Base-by-base conservation (phyloP, 2,329 filamentous ascomycete genomes). In the Trichoderma sp. region DNA sequence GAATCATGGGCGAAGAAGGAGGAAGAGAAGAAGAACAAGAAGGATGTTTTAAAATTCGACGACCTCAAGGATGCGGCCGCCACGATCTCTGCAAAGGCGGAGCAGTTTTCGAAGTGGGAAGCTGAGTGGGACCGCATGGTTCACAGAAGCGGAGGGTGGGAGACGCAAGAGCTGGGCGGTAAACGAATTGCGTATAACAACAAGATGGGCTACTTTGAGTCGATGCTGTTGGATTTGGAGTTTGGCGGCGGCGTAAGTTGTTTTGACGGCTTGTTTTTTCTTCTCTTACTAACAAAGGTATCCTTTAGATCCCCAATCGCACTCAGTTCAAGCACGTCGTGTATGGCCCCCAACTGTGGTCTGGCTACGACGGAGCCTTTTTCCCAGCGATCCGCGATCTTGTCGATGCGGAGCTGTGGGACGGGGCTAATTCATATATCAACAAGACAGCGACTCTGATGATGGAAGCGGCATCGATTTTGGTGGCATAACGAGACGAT, bases 281-380 rank as follows among this genome's bases (percentile, higher is more conserved):
- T 49, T 4, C 5, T 33, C 4, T 49, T 47, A n/a, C 35, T 62
- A 43, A 61, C 49, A 47, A 3, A 29, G 5, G 7, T 37, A 53
- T 57, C 56, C 10, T 62, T 61, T 33, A 94, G 91, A 87, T 97
- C 5, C 92, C 92, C 49, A 93, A 93, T 74, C 90, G 95, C 72
- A 92, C 92, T 5, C 96, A 98, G 81, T 99, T 94, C 85, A 97
- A 96, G 79, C 96, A 97, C 80, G 87, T 96, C 76, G 82, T 99
- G 68, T 97, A 94, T 77, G 95, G 92, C 1, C 96, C 96, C 0
- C 88, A 93, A 75, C 83, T 88, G 3, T 94, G 93, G 91, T 90
- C 89, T 8, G 74, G 74, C 60, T 74, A 78, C 60, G 76, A 79
- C 62, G 75, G 75, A 59, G 75, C 77, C 53, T 75, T 77, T 70